Evolutionary conservation across 225 moss, liverwort and hornwort species (phyloP).

Genomic region (Polytrichum commune): DNA sequence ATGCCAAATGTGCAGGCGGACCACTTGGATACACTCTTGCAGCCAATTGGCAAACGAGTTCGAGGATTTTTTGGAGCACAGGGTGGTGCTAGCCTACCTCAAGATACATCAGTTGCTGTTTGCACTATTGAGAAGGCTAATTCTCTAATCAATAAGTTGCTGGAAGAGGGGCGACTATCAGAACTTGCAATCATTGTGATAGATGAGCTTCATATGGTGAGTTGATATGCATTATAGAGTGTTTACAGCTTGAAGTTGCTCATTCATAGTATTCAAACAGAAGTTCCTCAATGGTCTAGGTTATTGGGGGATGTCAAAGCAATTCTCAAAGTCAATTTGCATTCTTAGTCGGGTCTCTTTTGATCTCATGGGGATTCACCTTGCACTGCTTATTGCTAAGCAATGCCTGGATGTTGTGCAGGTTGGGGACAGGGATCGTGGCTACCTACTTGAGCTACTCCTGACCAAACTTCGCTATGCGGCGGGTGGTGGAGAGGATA

Average conservation of each 20-base stretch:
- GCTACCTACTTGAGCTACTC: conserved; percentile 92
- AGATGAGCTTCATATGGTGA: conserved; percentile 99
- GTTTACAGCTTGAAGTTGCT: conserved; percentile 8
- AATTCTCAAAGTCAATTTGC: neutral
- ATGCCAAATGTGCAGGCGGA: conserved; percentile 60
- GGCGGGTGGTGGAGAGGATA: conserved; percentile 57
- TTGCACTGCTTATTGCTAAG: neutral
- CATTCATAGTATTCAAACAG: too few species aligned
- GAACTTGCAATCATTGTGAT: conserved; percentile 81
- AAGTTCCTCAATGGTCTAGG: too few species aligned
- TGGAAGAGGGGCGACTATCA: conserved; percentile 85
- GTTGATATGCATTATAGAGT: conserved; percentile 19
- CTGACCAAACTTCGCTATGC: conserved; percentile 93
- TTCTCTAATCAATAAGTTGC: conserved; percentile 81
- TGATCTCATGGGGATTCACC: neutral
- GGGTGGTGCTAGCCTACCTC: conserved; percentile 73
- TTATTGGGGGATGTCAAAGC: too few species aligned
- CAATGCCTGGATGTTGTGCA: conserved; percentile 26
- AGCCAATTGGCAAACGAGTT: conserved; percentile 86
- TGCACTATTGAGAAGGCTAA: conserved; percentile 99
- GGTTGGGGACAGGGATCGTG: conserved; percentile 97
- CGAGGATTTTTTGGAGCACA: conserved; percentile 87
- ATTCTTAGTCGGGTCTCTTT: neutral
- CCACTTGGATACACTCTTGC: conserved; percentile 82
- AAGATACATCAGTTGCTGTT: conserved; percentile 81